Evolutionary conservation across 257 asterid genomes (phyloP).

Genomic region (Solanum sejunctum): DNA sequence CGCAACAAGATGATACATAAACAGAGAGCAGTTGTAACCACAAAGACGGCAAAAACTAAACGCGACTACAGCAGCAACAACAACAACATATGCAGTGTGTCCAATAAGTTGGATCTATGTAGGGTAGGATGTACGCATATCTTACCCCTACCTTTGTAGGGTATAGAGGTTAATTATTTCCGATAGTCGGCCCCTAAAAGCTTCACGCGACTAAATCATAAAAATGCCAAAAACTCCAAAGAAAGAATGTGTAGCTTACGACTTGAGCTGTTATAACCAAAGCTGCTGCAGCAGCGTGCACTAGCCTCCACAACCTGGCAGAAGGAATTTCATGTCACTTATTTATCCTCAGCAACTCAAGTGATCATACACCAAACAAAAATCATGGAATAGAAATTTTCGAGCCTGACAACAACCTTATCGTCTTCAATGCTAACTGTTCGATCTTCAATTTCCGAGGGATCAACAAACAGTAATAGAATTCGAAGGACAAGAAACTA

Average conservation of each 20-base stretch:
- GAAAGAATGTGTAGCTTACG: conserved; percentile 24
- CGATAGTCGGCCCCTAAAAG: too few relatives aligned
- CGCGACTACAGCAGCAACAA: not conserved
- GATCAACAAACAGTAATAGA: too few relatives aligned
- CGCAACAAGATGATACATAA: not conserved
- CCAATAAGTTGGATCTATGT: too few relatives aligned
- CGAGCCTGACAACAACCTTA: too few relatives aligned
- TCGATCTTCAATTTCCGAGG: not conserved
- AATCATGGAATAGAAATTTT: not conserved
- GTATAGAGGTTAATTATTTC: too few relatives aligned
- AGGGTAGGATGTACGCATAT: too few relatives aligned
- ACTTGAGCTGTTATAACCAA: conserved; percentile 46
- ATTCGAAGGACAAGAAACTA: not conserved
- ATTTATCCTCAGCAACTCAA: not conserved
- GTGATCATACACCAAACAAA: not conserved
- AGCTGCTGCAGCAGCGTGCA: conserved; percentile 50
- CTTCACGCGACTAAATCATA: not conserved
- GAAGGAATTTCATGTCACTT: not conserved
- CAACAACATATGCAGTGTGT: too few relatives aligned
- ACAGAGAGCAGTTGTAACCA: not conserved
- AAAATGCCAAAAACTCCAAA: not conserved
- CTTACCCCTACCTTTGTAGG: too few relatives aligned
- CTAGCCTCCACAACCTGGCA: conserved; percentile 78
- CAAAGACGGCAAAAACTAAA: not conserved
- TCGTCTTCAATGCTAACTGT: too few relatives aligned